Conservation (phyloP, 2,329 filamentous ascomycete species). For the Emmonsiellopsis sp. region DNA sequence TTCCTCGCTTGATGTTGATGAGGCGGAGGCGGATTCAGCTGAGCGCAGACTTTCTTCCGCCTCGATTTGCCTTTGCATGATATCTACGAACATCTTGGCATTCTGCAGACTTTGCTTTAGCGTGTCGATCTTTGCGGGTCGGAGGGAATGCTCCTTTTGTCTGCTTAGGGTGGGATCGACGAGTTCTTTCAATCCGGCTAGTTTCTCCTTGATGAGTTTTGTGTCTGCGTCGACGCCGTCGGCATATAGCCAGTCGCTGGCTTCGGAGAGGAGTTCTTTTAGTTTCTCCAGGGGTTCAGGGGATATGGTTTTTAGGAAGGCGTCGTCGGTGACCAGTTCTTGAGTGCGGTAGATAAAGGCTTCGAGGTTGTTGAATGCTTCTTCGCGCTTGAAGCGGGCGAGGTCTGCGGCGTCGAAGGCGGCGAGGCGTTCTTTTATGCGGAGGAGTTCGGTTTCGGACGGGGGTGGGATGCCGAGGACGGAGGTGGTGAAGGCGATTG, state of each 20-base stretch:
- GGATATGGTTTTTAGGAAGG: constrained; percentile 64
- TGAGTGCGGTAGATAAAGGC: constrained; percentile 82
- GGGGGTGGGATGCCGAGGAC: constrained; percentile 33
- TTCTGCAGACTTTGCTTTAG: constrained; percentile 63
- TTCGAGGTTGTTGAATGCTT: constrained; percentile 87
- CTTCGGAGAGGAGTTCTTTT: constrained; percentile 55
- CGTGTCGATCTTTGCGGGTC: constrained; percentile 58
- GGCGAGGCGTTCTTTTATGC: constrained; percentile 61
- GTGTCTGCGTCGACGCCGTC: constrained; percentile 69
- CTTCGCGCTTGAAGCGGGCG: constrained; percentile 66
- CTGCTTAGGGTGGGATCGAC: constrained; percentile 69
- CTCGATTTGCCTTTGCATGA: constrained; percentile 64
- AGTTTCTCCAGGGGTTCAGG: constrained; percentile 57
- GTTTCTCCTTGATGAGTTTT: constrained; percentile 63
- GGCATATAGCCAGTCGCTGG: constrained; percentile 84
- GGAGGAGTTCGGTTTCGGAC: constrained; percentile 28
- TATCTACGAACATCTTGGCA: constrained; percentile 59
- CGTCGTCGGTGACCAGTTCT: constrained; percentile 68
- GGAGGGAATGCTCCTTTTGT: constrained; percentile 59
- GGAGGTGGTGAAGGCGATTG: constrained; percentile 41
- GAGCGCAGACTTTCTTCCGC: constrained; percentile 55
- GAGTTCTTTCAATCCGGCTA: constrained; percentile 67
- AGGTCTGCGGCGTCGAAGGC: constrained; percentile 82
- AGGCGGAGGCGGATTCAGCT: constrained; percentile 33
- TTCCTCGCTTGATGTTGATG: constrained; percentile 23